These are phyloP conservation scores for Neofusicoccum cordaticola DNA, from an alignment of 2,329 filamentous ascomycete species.

Conservation along the genomic window DNA sequence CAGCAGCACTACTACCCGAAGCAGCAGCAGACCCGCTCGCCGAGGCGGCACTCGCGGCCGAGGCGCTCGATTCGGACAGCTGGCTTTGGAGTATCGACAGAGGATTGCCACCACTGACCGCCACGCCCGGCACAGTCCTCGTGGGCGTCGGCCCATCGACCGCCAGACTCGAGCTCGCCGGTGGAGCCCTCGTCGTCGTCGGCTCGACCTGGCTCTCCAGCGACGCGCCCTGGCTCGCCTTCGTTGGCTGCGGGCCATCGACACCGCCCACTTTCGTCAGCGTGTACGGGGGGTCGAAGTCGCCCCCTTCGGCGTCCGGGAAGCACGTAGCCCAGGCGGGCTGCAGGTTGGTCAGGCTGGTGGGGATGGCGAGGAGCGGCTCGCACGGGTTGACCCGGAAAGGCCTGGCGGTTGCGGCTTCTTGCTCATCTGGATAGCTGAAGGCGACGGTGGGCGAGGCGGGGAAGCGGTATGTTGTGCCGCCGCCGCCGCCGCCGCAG, in stretches of 20 bases:
- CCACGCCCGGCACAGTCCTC: no score
- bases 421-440: background rate
- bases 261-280: background rate
- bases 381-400: background rate
- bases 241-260: background rate
- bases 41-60: no score
- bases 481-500: background rate
- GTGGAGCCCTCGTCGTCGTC: background rate
- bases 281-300: background rate
- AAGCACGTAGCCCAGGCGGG: slow-evolving; percentile 1
- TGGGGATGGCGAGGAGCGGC: background rate
- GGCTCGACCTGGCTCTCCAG: background rate
- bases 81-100: no score
- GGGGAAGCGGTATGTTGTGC: background rate
- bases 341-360: background rate
- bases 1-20: no score
- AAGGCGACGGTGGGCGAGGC: background rate
- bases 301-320: background rate
- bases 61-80: no score
- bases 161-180: no score
- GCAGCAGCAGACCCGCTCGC: no score
- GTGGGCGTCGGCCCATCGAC: no score
- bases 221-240: background rate
- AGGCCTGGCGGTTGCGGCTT: background rate
- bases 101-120: no score